These are phyloP conservation scores for Thielaviopsis punctulata DNA, from an alignment of 2,329 filamentous ascomycete species.

Conservation along the genomic window DNA sequence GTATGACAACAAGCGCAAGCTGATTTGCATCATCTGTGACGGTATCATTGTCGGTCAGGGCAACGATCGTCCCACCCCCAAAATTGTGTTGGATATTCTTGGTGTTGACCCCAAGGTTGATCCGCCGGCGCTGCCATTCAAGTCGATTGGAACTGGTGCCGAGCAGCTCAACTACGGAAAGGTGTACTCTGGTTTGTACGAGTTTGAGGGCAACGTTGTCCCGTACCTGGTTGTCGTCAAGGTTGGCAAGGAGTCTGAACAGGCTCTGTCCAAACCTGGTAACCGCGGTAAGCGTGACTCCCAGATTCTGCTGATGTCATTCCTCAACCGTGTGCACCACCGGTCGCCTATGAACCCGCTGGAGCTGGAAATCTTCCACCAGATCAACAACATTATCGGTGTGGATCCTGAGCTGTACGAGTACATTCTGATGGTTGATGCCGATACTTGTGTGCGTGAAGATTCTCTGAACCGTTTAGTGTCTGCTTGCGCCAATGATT, in stretches of 20 bases:
- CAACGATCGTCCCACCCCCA: slow-evolving; percentile 90
- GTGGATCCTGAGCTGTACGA: slow-evolving; percentile 96
- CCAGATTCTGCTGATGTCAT: slow-evolving; percentile 88
- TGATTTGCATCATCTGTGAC: slow-evolving; percentile 92
- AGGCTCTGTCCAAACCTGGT: slow-evolving; percentile 76
- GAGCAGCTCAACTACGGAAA: slow-evolving; percentile 97
- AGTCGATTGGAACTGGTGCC: slow-evolving; percentile 72
- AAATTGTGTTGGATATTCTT: slow-evolving; percentile 93
- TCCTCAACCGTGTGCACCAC: slow-evolving; percentile 95
- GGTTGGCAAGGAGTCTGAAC: slow-evolving; percentile 91
- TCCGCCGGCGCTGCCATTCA: slow-evolving; percentile 84
- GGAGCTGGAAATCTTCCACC: slow-evolving; percentile 95
- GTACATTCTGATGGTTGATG: slow-evolving; percentile 93
- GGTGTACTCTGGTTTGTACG: slow-evolving; percentile 93
- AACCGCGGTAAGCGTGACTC: slow-evolving; percentile 98
- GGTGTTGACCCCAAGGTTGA: slow-evolving; percentile 95
- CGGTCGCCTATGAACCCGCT: slow-evolving; percentile 86
- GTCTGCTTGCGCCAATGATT: slow-evolving; percentile 79
- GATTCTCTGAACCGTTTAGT: slow-evolving; percentile 88
- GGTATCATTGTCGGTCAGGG: slow-evolving; percentile 92
- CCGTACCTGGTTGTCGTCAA: slow-evolving; percentile 94
- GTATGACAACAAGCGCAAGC: slow-evolving; percentile 96
- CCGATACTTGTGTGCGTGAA: slow-evolving; percentile 84
- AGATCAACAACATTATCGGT: slow-evolving; percentile 98
- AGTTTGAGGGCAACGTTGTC: slow-evolving; percentile 93